phyloP scores from a whole-genome alignment of 2,329 filamentous ascomycete genomes.

The Endocalyx cinctus region DNA sequence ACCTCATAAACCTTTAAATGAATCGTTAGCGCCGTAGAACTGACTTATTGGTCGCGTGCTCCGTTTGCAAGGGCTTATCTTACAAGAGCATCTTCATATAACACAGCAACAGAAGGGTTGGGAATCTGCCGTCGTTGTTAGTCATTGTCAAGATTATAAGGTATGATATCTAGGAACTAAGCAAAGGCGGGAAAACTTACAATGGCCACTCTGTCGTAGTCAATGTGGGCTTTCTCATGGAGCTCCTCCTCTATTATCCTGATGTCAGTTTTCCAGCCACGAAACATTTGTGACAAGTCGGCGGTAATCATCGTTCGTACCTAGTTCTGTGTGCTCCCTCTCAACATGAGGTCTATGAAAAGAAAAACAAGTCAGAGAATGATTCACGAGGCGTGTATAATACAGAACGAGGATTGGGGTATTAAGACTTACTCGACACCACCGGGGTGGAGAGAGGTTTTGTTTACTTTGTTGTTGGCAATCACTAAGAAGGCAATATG shows the following conservation, averaged over 20 bases:
- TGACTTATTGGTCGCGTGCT: slow-evolving; percentile 10
- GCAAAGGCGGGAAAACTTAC: slow-evolving; percentile 51
- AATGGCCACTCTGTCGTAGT: slow-evolving; percentile 97
- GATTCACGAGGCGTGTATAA: no score
- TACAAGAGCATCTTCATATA: slow-evolving; percentile 98
- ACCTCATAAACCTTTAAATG: slow-evolving; percentile 70
- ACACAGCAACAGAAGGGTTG: slow-evolving; percentile 90
- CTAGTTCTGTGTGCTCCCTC: slow-evolving; percentile 88
- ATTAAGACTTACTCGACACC: slow-evolving; percentile 87
- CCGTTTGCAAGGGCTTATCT: slow-evolving; percentile 7
- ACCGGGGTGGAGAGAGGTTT: slow-evolving; percentile 83
- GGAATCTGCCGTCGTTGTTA: slow-evolving; percentile 50
- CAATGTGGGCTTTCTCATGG: slow-evolving; percentile 96
- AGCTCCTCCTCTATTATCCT: slow-evolving; percentile 72
- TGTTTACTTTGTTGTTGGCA: slow-evolving; percentile 66
- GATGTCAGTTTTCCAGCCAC: slow-evolving; percentile 13
- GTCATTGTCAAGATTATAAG: slow-evolving; percentile 4
- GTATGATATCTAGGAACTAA: no score
- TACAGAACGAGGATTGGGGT: no score
- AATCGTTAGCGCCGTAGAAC: neutral
- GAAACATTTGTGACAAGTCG: no score
- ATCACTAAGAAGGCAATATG: slow-evolving; percentile 39
- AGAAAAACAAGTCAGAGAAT: slow-evolving; percentile 21
- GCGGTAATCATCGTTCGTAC: slow-evolving; percentile 38
- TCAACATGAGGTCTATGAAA: slow-evolving; percentile 58